Conservation (phyloP, 169 alveolate genomes). For the Cardiosporidium cionae region DNA sequence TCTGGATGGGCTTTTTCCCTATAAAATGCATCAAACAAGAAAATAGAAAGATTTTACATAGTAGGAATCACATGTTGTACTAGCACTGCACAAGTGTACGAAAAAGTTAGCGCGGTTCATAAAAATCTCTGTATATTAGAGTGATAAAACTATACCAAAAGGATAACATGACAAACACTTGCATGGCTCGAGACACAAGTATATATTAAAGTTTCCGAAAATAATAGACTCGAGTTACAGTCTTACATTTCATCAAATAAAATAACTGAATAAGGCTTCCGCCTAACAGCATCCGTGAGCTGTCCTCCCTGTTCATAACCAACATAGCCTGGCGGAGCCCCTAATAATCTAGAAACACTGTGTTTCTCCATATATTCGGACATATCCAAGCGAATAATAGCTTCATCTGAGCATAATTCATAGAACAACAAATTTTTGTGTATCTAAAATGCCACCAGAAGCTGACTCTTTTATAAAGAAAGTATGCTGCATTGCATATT, state of each 20-base stretch:
- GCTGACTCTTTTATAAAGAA: no score
- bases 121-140: no score
- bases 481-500: no score
- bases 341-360: constrained; percentile 71
- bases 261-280: constrained; percentile 70
- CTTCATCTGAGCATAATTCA: constrained; percentile 2
- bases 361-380: constrained; percentile 83
- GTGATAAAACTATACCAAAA: no score
- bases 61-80: no score
- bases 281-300: constrained; percentile 73
- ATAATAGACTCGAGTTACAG: no score
- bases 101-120: not conserved
- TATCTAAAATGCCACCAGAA: no score
- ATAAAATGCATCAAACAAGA: not conserved
- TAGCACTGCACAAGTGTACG: not conserved
- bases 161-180: no score
- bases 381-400: constrained; percentile 72
- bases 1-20: constrained; percentile 85
- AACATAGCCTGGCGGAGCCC: constrained; percentile 86
- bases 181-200: no score
- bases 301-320: constrained; percentile 80
- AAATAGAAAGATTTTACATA: not conserved
- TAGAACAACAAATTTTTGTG: not conserved
- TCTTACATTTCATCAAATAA: constrained; percentile 70
- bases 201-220: no score